These are phyloP conservation scores for Sporormia fimetaria DNA, from an alignment of 495 filamentous ascomycete species.

Conservation along the genomic window DNA sequence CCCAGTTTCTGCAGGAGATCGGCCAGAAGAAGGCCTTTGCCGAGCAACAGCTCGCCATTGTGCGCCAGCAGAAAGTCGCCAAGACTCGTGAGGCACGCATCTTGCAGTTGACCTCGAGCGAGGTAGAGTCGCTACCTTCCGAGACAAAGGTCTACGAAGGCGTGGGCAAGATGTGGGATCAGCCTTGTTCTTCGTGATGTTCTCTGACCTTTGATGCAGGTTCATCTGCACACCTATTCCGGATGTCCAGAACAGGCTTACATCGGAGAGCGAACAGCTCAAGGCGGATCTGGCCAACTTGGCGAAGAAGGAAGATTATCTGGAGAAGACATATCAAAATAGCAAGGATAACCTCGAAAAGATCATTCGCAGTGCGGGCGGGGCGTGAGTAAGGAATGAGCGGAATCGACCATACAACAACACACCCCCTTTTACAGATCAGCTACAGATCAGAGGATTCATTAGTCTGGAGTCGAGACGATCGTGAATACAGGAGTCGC, in stretches of 20 bases:
- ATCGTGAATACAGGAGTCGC: too few relatives aligned
- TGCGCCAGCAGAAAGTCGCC: conserved; percentile 69
- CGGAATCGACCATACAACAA: too few relatives aligned
- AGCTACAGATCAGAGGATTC: too few relatives aligned
- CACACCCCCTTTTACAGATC: too few relatives aligned
- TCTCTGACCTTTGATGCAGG: conserved; percentile 41
- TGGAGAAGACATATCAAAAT: conserved; percentile 91
- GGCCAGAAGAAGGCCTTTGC: conserved; percentile 76
- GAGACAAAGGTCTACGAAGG: conserved; percentile 85
- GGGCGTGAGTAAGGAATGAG: neutral
- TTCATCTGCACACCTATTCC: conserved; percentile 68
- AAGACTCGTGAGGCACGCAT: conserved; percentile 86
- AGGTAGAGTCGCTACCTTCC: conserved; percentile 64
- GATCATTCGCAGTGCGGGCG: conserved; percentile 53
- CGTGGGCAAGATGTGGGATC: conserved; percentile 82
- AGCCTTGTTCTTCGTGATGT: conserved; percentile 12
- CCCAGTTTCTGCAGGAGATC: conserved; percentile 83
- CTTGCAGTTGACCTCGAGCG: conserved; percentile 74
- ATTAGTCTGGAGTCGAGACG: too few relatives aligned
- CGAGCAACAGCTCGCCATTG: conserved; percentile 83
- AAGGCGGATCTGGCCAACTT: conserved; percentile 66
- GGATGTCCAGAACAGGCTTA: conserved; percentile 63
- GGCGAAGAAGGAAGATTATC: conserved; percentile 83
- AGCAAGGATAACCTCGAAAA: conserved; percentile 80
- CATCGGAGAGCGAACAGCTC: conserved; percentile 60